Conservation (phyloP, 495 filamentous ascomycete genomes). For the Podospora pseudocomata region DNA sequence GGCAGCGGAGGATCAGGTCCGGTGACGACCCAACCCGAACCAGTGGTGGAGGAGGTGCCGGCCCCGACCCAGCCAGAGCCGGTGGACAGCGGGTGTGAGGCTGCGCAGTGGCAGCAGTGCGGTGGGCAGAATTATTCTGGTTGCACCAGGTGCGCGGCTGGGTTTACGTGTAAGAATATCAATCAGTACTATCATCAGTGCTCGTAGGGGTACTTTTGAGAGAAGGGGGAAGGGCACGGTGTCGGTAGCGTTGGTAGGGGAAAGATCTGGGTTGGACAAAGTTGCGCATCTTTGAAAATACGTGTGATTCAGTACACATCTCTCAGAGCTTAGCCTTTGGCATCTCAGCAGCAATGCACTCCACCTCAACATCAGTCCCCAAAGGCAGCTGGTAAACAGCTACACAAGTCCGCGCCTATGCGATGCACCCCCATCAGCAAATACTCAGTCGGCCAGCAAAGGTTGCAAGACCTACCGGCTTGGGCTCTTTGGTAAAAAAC, state of each 20-base stretch:
- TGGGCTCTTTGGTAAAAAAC: conserved; percentile 53
- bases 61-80: background rate
- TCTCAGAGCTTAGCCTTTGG: conserved; percentile 10
- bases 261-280: too few species aligned
- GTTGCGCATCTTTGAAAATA: too few species aligned
- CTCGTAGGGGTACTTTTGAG: conserved; percentile 11
- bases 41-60: conserved; percentile 13
- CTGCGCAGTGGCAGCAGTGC: conserved; percentile 46
- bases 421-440: conserved; percentile 1
- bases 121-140: conserved; percentile 50
- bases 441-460: background rate
- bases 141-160: conserved; percentile 42
- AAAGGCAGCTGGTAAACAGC: conserved; percentile 63
- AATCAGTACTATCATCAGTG: conserved; percentile 50
- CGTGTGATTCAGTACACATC: background rate
- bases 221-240: background rate
- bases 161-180: conserved; percentile 39
- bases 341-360: conserved; percentile 54
- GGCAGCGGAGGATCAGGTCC: conserved; percentile 20
- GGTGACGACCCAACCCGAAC: conserved; percentile 16
- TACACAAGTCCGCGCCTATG: conserved; percentile 57
- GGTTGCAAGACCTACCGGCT: conserved; percentile 40
- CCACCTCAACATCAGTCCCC: conserved; percentile 68
- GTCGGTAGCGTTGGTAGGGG: too few species aligned
- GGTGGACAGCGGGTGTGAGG: conserved; percentile 23